Evolutionary conservation across 352 stramenopile genomes (phyloP).

Genomic region (Globisporangium polare): DNA sequence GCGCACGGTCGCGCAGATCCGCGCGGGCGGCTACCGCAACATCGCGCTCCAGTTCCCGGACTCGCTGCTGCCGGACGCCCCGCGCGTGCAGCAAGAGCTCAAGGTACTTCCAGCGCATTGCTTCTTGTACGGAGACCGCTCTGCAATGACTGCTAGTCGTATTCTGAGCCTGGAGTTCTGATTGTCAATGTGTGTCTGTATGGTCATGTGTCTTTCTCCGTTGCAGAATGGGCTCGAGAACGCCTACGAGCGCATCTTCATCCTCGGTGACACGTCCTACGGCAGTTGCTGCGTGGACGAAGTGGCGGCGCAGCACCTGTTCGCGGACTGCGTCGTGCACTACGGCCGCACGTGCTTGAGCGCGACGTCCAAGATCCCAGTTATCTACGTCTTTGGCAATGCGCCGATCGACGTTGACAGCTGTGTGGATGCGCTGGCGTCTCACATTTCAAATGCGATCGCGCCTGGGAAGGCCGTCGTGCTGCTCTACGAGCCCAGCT

Average conservation of each 20-base stretch:
- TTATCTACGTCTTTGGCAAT: slow-evolving; percentile 91
- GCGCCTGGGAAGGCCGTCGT: slow-evolving; percentile 59
- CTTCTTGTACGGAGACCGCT: background rate
- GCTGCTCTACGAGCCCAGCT: slow-evolving; percentile 90
- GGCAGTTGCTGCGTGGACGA: slow-evolving; percentile 96
- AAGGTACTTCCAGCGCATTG: slow-evolving; percentile 19
- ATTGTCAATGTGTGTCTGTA: background rate
- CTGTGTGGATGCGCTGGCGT: slow-evolving; percentile 42
- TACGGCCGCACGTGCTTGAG: slow-evolving; percentile 94
- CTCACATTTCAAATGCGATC: slow-evolving; percentile 20
- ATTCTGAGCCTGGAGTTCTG: background rate
- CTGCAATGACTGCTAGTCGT: background rate
- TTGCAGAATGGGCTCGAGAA: slow-evolving; percentile 29
- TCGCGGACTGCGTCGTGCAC: slow-evolving; percentile 93
- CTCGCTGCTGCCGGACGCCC: slow-evolving; percentile 87
- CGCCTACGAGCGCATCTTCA: slow-evolving; percentile 80
- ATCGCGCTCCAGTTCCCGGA: slow-evolving; percentile 96
- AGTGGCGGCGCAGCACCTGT: slow-evolving; percentile 92
- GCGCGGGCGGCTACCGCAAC: slow-evolving; percentile 46
- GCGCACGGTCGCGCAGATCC: slow-evolving; percentile 61
- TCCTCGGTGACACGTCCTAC: slow-evolving; percentile 95
- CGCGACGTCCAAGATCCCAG: slow-evolving; percentile 75
- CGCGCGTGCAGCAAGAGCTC: slow-evolving; percentile 80
- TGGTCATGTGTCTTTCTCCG: background rate
- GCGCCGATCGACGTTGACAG: slow-evolving; percentile 53